phyloP scores from a whole-genome alignment of 441 rosid species.

The Viola pubescens region DNA sequence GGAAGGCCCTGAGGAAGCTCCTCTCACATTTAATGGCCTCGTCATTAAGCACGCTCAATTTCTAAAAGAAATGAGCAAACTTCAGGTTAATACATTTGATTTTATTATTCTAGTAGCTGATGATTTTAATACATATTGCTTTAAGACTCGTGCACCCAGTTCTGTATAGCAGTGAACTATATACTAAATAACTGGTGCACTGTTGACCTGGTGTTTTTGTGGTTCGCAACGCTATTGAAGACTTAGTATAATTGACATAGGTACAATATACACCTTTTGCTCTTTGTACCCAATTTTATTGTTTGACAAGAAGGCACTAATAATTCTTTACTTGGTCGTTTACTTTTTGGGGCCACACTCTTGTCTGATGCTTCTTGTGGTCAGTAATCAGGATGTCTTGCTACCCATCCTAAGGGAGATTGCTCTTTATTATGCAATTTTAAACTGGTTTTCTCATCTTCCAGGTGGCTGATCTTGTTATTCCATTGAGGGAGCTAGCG shows the following conservation, averaged over 20 bases:
- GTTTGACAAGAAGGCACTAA: too few relatives aligned
- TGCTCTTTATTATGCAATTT: not conserved
- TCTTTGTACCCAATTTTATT: too few relatives aligned
- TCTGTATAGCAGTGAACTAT: too few relatives aligned
- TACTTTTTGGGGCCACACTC: too few relatives aligned
- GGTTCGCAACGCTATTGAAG: too few relatives aligned
- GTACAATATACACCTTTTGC: too few relatives aligned
- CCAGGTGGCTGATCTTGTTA: conserved; percentile 88
- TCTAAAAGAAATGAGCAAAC: conserved; percentile 76
- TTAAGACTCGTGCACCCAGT: not conserved
- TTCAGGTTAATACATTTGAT: conserved; percentile 49
- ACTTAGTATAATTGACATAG: too few relatives aligned
- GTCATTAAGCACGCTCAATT: conserved; percentile 78
- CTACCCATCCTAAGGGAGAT: not conserved
- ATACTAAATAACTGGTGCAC: too few relatives aligned
- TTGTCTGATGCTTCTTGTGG: too few relatives aligned
- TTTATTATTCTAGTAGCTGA: conserved; percentile 2
- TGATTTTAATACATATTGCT: not conserved
- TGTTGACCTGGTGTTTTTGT: too few relatives aligned
- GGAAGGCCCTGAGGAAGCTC: conserved; percentile 63
- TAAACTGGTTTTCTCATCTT: conserved; percentile 12
- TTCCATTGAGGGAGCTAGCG: conserved; percentile 89
- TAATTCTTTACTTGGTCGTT: too few relatives aligned
- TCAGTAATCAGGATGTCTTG: not conserved
- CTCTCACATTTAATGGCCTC: conserved; percentile 66